Evolutionary conservation across 371 early-diverging fungal genomes (phyloP).

Genomic region (Apophysomyces ossiformis): DNA sequence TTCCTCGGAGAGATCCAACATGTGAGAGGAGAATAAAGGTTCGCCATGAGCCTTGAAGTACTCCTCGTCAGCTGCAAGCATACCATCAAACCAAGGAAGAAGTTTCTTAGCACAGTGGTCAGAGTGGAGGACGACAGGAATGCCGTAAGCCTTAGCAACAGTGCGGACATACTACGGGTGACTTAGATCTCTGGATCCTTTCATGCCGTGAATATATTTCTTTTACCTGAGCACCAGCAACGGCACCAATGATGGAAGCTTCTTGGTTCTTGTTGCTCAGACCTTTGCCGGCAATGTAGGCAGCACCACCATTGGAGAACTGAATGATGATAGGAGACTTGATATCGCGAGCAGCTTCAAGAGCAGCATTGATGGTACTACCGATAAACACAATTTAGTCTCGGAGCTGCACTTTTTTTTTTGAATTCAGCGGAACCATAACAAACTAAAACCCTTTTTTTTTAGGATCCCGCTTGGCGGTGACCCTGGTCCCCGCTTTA

Average conservation of each 20-base stretch:
- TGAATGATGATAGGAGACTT: slow-evolving; percentile 92
- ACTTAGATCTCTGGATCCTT: not conserved
- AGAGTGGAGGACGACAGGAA: slow-evolving; percentile 88
- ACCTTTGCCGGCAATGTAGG: slow-evolving; percentile 91
- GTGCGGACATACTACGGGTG: slow-evolving; percentile 66
- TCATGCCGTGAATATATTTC: not conserved
- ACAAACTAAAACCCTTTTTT: slow-evolving; percentile 11
- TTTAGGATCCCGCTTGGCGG: slow-evolving; percentile 6
- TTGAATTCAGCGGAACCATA: slow-evolving; percentile 14
- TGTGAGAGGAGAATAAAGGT: slow-evolving; percentile 94
- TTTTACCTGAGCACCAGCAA: slow-evolving; percentile 82
- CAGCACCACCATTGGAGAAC: slow-evolving; percentile 91
- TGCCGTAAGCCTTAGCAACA: slow-evolving; percentile 88
- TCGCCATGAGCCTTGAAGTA: slow-evolving; percentile 90
- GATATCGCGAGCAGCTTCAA: slow-evolving; percentile 90
- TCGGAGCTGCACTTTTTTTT: slow-evolving; percentile 7
- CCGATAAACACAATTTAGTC: slow-evolving; percentile 3
- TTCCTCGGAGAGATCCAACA: slow-evolving; percentile 93
- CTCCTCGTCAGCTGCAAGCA: slow-evolving; percentile 89
- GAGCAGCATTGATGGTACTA: slow-evolving; percentile 85
- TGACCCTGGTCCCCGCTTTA: slow-evolving; percentile 9
- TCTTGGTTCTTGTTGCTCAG: slow-evolving; percentile 84
- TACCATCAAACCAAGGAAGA: slow-evolving; percentile 93
- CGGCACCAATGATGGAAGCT: slow-evolving; percentile 86
- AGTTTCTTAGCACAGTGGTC: slow-evolving; percentile 96